Base-by-base conservation (phyloP, 192 early-diverging fungal genomes). In the Coemansia sp. region DNA sequence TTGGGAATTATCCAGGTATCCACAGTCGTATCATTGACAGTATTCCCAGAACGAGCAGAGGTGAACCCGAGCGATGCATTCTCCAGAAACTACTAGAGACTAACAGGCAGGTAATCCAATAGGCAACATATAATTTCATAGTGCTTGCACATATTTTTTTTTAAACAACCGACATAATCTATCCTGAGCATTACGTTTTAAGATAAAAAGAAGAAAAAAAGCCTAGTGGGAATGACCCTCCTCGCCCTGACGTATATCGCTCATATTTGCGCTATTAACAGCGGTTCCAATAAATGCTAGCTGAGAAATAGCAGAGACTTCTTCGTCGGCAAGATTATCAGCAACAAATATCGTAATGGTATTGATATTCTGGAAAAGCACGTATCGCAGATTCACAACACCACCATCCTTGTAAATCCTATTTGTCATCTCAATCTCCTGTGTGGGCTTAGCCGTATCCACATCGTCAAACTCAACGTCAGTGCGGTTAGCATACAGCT, bases 341-440 rank as follows among this genome's bases (percentile, higher is more conserved):
- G 84, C 84, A n/a, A 95, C 79, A 71, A 94, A 97, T 24, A 95
- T 85, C 53, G 91, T 87, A 57, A 97, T 53, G 63, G 80, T 91
- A 57, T 84, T 88, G 30, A 98, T 89, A 62, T 85, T 90, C 83
- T 98, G 96, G 82, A 94, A 98, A 59, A 93, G 92, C 61, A 98
- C 96, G 76, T 93, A 98, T 54, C 93, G 87, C 70, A 98, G 85
- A 7, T 84, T 82, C n/a, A 90, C 86, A 31, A 92, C 80, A 14
- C 85, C 54, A 24, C 87, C 85, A 23, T 74, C 82, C 66, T 87
- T 85, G 68, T 91, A 93, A 29, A 88, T 83, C n/a, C 84, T 84
- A 54, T 87, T 82, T 9, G 79, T 78, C 74, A 98, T 72, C 22
- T 87, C 86, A 36, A 98, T 80, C 31, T 74, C 84, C 67, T 98